A percentile compares a stretch with the other conserved stretches of the same genome.
phyloP scores from a whole-genome alignment of 805 yeast genomes.

The Candida parachauliodes region DNA sequence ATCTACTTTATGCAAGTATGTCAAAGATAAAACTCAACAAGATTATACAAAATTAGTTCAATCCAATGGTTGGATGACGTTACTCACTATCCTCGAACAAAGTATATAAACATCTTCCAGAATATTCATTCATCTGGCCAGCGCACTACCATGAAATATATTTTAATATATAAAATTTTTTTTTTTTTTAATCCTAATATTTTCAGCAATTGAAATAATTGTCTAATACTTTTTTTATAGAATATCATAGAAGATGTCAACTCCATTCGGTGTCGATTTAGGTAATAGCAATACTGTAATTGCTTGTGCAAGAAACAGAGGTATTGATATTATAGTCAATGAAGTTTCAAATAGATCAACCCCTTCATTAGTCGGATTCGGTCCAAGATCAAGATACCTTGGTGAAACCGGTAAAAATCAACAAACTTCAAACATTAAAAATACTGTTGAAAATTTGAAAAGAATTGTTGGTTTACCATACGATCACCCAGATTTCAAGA shows the following conservation, averaged over 20 bases:
- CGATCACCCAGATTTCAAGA: slow-evolving; percentile 70
- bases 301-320: slow-evolving; percentile 96
- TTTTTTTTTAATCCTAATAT: background rate
- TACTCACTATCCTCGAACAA: slow-evolving; percentile 49
- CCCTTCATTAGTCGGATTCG: slow-evolving; percentile 89
- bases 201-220: background rate
- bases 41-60: slow-evolving; percentile 53
- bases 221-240: slow-evolving; percentile 9
- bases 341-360: slow-evolving; percentile 98
- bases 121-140: slow-evolving; percentile 2
- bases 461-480: slow-evolving; percentile 80
- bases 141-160: background rate
- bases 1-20: slow-evolving; percentile 45
- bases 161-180: background rate
- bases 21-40: slow-evolving; percentile 37
- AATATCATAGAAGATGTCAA: slow-evolving; percentile 79
- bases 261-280: slow-evolving; percentile 96
- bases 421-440: slow-evolving; percentile 93
- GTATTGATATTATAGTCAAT: slow-evolving; percentile 96
- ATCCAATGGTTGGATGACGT: slow-evolving; percentile 79
- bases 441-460: slow-evolving; percentile 93
- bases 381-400: slow-evolving; percentile 79
- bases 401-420: slow-evolving; percentile 97
- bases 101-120: slow-evolving; percentile 14
- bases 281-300: slow-evolving; percentile 93